Evolutionary conservation across 2,329 filamentous ascomycete genomes (phyloP), one percentile per base, ranked within the genome.

Genomic region (Lecanicillium sp.): DNA sequence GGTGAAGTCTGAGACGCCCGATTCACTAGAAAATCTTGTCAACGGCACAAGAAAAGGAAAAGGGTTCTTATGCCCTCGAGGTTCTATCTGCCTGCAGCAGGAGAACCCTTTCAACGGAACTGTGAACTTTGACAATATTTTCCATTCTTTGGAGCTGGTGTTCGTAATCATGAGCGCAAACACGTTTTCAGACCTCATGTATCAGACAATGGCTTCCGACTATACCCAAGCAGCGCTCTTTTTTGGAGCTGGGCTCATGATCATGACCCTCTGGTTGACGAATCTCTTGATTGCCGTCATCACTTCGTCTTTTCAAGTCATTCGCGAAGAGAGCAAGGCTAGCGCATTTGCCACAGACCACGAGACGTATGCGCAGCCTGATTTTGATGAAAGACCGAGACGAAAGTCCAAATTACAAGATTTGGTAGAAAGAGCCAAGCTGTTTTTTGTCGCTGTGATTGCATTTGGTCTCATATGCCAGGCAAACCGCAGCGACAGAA

Each of bases 161-260:
- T 98, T 98, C 55, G 87, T 98, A 37, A 83, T 98, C 55, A 98
- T 98, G 87, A 95, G 87, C 52, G 90, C 88, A 35, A 98, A 98
- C 58, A 98, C 92, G 0, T 98, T 94, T 61, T 84, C 87, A 2
- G 87, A 97, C 59, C 66, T 97, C 38, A 87, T 98, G 70, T 98
- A 98, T 60, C 85, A 87, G 51, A 88, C 90, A 4, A 88, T 85
- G 38, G 80, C 94, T 53, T 94, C 87, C 18, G 92, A 98, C 58
- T 97, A 94, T 52, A 74, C 94, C 6, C 76, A 86, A 13, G 80
- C 88, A 4, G 87, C 89, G 2, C 66, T 97, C 3, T 98, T 81
- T 53, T 82, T 82, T 40, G 79, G 71, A 18, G 76, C 72, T 11
- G 76, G 74, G 17, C 90, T 95, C 56, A 80, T 98, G 53, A 87